Evolutionary conservation across 805 yeast species (phyloP).

Genomic region (Cyberlindnera galapagoensis): DNA sequence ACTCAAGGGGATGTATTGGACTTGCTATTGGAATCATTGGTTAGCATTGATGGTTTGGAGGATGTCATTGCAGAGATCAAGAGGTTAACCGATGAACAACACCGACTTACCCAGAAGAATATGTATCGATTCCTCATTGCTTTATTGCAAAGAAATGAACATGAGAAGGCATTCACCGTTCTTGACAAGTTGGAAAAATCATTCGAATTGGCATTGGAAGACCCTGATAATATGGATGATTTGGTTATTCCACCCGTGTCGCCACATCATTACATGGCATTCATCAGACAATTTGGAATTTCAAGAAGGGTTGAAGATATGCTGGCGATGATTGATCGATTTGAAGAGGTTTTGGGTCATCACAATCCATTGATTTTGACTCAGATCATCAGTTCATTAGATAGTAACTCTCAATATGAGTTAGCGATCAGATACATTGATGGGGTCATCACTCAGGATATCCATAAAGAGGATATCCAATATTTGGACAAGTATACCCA

Average conservation of each 20-base stretch:
- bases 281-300: conserved; percentile 30
- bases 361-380: conserved; percentile 32
- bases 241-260: conserved; percentile 30
- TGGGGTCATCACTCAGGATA: conserved; percentile 18
- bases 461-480: conserved; percentile 7
- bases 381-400: conserved; percentile 30
- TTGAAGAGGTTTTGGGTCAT: conserved; percentile 25
- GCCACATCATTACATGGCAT: conserved; percentile 35
- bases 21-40: conserved; percentile 15
- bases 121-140: conserved; percentile 23
- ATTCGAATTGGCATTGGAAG: conserved; percentile 7
- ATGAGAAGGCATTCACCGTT: conserved; percentile 27
- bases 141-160: conserved; percentile 19
- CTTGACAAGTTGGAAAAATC: conserved; percentile 28
- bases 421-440: conserved; percentile 30
- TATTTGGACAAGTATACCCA: conserved; percentile 10
- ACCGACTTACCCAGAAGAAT: conserved; percentile 18
- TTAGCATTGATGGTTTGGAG: conserved; percentile 14
- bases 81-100: conserved; percentile 5
- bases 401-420: conserved; percentile 23
- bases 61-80: conserved; percentile 10
- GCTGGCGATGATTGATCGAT: conserved; percentile 24
- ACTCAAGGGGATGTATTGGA: conserved; percentile 16
- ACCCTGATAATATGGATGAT: conserved; percentile 8
- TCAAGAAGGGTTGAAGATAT: conserved; percentile 24